These are phyloP conservation scores for Mycena rebaudengoi DNA, from an alignment of 768 basidiomycete genomes.

Conservation along the genomic window DNA sequence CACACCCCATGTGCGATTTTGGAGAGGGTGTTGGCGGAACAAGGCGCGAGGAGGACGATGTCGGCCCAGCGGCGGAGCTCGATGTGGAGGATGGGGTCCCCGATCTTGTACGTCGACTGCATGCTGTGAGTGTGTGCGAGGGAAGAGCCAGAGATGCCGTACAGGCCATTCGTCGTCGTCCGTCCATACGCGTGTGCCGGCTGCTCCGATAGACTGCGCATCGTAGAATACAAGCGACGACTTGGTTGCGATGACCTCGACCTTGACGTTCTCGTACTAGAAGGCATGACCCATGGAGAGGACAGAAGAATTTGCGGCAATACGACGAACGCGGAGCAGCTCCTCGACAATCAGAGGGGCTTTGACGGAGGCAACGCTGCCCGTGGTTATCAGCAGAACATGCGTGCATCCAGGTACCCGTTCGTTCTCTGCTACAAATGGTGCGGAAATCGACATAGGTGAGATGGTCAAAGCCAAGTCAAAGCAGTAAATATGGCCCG, in stretches of 20 bases:
- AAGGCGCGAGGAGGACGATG: slow-evolving; percentile 92
- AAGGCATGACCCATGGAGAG: neutral
- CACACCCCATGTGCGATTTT: slow-evolving; percentile 91
- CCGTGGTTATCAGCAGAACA: slow-evolving; percentile 86
- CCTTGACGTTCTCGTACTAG: slow-evolving; percentile 77
- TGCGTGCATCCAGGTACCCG: slow-evolving; percentile 59
- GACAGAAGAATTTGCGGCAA: neutral
- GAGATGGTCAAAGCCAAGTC: too few species aligned
- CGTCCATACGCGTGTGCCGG: slow-evolving; percentile 79
- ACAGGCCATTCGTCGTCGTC: slow-evolving; percentile 96
- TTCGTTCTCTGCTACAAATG: slow-evolving; percentile 52
- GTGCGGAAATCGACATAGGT: too few species aligned
- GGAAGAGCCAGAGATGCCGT: slow-evolving; percentile 42
- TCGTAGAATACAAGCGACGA: slow-evolving; percentile 82
- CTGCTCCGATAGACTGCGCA: slow-evolving; percentile 53
- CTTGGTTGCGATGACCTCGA: slow-evolving; percentile 88
- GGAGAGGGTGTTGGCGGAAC: slow-evolving; percentile 95
- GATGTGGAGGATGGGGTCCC: slow-evolving; percentile 95
- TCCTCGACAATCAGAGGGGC: slow-evolving; percentile 87
- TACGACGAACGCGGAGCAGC: slow-evolving; percentile 60
- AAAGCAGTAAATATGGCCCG: too few species aligned
- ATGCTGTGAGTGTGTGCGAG: too few species aligned
- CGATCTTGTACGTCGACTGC: slow-evolving; percentile 78
- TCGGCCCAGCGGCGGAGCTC: slow-evolving; percentile 96
- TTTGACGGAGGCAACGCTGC: slow-evolving; percentile 97